Conservation (phyloP, 2,329 filamentous ascomycete species). For the Tolypocladium sp. region DNA sequence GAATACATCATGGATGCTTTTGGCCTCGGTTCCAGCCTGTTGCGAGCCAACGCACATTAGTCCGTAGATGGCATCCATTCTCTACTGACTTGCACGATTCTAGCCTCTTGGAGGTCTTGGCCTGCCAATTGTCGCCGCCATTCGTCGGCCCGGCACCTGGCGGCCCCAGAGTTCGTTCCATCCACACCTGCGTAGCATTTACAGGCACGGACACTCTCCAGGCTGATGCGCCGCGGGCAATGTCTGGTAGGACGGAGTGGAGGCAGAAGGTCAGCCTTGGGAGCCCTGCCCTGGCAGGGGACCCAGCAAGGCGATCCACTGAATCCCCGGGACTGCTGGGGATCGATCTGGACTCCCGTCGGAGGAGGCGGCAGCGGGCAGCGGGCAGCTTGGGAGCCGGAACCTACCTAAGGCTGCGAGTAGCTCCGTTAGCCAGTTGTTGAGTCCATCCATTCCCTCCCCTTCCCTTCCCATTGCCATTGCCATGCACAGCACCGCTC, state of each 20-base stretch:
- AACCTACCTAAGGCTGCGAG: too few species aligned
- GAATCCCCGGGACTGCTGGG: not conserved
- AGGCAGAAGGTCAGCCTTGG: not conserved
- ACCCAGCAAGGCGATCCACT: not conserved
- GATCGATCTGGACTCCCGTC: not conserved
- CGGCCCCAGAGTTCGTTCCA: not conserved
- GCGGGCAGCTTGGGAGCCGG: not conserved
- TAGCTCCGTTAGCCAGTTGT: too few species aligned
- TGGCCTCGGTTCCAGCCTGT: too few species aligned
- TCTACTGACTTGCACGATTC: not conserved
- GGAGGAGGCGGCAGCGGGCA: not conserved
- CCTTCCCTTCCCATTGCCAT: not conserved
- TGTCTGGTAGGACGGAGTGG: not conserved
- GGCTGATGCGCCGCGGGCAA: not conserved
- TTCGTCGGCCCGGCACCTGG: not conserved
- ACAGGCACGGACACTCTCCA: not conserved
- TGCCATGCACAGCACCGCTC: not conserved
- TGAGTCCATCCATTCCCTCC: not conserved
- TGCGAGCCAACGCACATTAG: too few species aligned
- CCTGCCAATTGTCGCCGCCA: not conserved
- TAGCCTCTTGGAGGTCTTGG: not conserved
- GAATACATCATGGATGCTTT: not conserved
- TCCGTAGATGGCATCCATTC: not conserved
- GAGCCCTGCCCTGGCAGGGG: not conserved
- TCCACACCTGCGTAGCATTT: not conserved